Percentiles rank a stretch among this genome's conserved stretches.
phyloP scores from a whole-genome alignment of 1,139 yeast species.

The Sugiyamaella neomexicana region DNA sequence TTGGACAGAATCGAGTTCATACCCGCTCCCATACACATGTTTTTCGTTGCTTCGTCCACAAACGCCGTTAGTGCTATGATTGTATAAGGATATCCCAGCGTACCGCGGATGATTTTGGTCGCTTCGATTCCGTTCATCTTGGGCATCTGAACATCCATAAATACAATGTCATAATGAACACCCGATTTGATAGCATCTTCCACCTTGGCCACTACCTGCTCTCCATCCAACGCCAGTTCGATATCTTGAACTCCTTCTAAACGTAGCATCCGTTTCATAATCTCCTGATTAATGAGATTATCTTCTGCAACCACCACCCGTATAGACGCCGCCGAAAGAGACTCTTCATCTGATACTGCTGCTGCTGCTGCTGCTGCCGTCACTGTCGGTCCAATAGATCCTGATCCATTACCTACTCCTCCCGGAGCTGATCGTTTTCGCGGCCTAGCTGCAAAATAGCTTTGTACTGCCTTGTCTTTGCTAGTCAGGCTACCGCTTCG shows the following conservation, averaged over 20 bases:
- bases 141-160: slow-evolving; percentile 99
- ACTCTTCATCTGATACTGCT: not conserved
- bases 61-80: slow-evolving; percentile 93
- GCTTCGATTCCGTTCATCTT: slow-evolving; percentile 84
- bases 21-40: slow-evolving; percentile 75
- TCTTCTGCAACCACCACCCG: slow-evolving; percentile 90
- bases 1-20: slow-evolving; percentile 87
- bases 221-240: slow-evolving; percentile 85
- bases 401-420: too few relatives aligned
- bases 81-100: slow-evolving; percentile 65
- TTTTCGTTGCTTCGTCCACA: slow-evolving; percentile 83
- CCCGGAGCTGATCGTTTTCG: not conserved
- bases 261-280: slow-evolving; percentile 77
- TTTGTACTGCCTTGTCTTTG: not conserved
- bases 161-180: slow-evolving; percentile 61
- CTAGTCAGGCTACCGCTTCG: slow-evolving; percentile 1
- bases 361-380: too few relatives aligned
- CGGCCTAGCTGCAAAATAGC: slow-evolving; percentile 7
- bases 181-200: slow-evolving; percentile 49
- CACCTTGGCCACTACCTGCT: slow-evolving; percentile 71
- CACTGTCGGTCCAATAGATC: too few relatives aligned
- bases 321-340: slow-evolving; percentile 27
- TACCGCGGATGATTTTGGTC: slow-evolving; percentile 67
- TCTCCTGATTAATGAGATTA: slow-evolving; percentile 87
- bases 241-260: slow-evolving; percentile 74